Evolutionary conservation across 148 eudicot species (phyloP).

Genomic region (Selenicereus undatus): DNA sequence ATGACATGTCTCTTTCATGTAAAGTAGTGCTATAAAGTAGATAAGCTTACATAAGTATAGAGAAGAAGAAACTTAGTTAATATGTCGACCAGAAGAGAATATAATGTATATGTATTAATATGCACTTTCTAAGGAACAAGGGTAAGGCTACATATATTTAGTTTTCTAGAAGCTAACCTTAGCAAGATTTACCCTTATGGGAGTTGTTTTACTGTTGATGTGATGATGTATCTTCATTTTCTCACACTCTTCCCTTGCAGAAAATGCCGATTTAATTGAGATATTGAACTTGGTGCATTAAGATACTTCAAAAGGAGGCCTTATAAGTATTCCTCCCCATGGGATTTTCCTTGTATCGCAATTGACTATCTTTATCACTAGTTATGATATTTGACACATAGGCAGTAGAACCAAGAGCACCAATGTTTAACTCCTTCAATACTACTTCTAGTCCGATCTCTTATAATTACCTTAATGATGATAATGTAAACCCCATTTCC

Average conservation of each 20-base stretch:
- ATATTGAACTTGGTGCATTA: neutral
- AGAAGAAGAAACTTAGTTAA: neutral
- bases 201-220: neutral
- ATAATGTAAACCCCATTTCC: neutral
- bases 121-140: neutral
- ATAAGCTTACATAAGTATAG: no score
- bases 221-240: neutral
- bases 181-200: no score
- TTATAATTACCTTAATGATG: neutral
- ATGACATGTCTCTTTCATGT: neutral
- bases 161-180: no score
- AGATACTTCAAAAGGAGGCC: neutral
- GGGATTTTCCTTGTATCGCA: neutral
- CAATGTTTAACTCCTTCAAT: slow-evolving; percentile 6
- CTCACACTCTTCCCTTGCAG: slow-evolving; percentile 23
- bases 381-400: neutral
- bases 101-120: no score
- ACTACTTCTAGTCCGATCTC: neutral
- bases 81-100: neutral
- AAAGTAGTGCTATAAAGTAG: no score
- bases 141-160: neutral
- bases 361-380: neutral
- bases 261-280: slow-evolving; percentile 5
- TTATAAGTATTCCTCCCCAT: neutral
- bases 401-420: neutral